Evolutionary conservation across 805 yeast species (phyloP).

Genomic region (Metschnikowia proteae): DNA sequence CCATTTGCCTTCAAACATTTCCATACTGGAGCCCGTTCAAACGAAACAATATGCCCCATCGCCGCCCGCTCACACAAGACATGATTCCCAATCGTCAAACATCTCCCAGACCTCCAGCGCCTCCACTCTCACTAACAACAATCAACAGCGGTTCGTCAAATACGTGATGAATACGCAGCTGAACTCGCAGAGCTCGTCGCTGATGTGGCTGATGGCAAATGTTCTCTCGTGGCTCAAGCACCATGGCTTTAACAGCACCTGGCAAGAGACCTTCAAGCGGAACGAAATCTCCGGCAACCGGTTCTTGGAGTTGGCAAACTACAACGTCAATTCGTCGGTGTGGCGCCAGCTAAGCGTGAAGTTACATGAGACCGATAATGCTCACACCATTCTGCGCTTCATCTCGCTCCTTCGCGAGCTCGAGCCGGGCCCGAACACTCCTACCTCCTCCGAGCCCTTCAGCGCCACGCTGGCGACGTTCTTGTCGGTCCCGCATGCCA

Average conservation of each 20-base stretch:
- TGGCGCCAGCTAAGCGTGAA: slow-evolving; percentile 43
- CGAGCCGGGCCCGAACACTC: slow-evolving; percentile 8
- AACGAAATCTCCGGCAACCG: slow-evolving; percentile 57
- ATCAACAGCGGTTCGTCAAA: slow-evolving; percentile 38
- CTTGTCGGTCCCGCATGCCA: neutral
- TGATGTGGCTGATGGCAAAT: slow-evolving; percentile 65
- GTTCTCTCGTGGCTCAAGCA: slow-evolving; percentile 64
- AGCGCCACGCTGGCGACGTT: neutral
- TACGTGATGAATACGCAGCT: slow-evolving; percentile 41
- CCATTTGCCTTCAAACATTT: no score
- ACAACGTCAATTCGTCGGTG: slow-evolving; percentile 46
- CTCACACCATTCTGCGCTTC: slow-evolving; percentile 56
- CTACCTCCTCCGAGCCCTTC: neutral
- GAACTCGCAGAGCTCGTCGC: slow-evolving; percentile 5
- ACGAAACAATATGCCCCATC: slow-evolving; percentile 35
- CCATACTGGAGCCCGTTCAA: slow-evolving; percentile 15
- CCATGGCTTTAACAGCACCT: slow-evolving; percentile 66
- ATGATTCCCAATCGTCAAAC: slow-evolving; percentile 35
- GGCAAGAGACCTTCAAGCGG: slow-evolving; percentile 64
- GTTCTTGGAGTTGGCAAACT: slow-evolving; percentile 65
- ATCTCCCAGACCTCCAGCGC: slow-evolving; percentile 29
- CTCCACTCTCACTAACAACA: slow-evolving; percentile 29
- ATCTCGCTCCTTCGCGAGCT: slow-evolving; percentile 38
- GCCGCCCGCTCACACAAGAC: slow-evolving; percentile 27
- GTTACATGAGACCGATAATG: slow-evolving; percentile 39